These are phyloP conservation scores for Glycine tomentella DNA, from an alignment of 306 rosid species.

Conservation along the genomic window DNA sequence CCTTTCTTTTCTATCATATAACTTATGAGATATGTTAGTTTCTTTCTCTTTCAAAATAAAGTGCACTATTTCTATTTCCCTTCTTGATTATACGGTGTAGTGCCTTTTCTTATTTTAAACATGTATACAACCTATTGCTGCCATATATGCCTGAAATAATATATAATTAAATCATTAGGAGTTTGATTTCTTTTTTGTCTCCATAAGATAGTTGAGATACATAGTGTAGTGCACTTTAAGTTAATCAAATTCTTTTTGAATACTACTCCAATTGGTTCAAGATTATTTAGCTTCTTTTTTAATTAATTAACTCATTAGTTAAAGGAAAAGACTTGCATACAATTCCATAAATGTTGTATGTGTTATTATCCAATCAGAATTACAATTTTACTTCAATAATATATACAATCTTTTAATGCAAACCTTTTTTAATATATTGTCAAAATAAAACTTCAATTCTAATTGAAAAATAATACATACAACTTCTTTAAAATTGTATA, in stretches of 20 bases:
- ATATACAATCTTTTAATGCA: too few relatives aligned
- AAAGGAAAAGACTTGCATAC: too few relatives aligned
- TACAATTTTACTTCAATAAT: too few relatives aligned
- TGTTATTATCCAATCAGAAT: too few relatives aligned
- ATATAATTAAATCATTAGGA: not conserved
- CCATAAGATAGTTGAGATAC: not conserved
- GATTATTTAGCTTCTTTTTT: too few relatives aligned
- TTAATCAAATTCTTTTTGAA: not conserved
- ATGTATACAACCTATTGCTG: not conserved
- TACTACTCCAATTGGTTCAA: not conserved
- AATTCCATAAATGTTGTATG: too few relatives aligned
- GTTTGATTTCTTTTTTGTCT: not conserved
- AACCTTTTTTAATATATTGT: too few relatives aligned
- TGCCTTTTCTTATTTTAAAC: not conserved
- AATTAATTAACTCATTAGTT: not conserved
- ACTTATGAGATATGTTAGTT: too few relatives aligned
- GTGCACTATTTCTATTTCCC: not conserved
- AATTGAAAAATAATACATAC: too few relatives aligned
- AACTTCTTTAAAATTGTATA: too few relatives aligned
- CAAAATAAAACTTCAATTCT: too few relatives aligned
- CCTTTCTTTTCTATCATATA: too few relatives aligned
- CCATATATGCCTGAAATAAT: not conserved
- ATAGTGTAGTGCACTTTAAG: not conserved
- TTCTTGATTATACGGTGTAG: not conserved
- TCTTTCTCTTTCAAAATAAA: not conserved